These are phyloP conservation scores for Aspergillus quadricinctus DNA, from an alignment of 2,329 filamentous ascomycete genomes.

Conservation along the genomic window DNA sequence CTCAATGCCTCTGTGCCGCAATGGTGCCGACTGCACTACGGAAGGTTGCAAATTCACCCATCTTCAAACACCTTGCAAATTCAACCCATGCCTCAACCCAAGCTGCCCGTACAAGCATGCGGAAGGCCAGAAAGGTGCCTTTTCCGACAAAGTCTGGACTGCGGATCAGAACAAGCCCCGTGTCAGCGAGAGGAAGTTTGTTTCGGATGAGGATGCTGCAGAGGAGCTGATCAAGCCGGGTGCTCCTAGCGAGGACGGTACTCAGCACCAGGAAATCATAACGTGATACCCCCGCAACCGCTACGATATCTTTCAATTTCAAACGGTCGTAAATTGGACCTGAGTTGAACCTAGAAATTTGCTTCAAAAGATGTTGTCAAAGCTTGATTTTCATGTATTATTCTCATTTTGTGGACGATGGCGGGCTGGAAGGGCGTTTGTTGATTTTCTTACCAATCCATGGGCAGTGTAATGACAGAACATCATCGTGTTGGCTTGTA, in stretches of 20 bases:
- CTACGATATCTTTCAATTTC: not conserved
- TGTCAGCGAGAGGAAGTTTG: constrained; percentile 84
- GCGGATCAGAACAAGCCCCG: constrained; percentile 59
- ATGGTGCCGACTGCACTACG: constrained; percentile 80
- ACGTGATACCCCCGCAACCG: constrained; percentile 18
- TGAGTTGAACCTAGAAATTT: not conserved
- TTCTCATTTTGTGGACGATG: constrained; percentile 16
- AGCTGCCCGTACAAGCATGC: constrained; percentile 84
- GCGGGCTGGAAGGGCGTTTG: constrained; percentile 26
- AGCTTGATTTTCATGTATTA: constrained; percentile 23
- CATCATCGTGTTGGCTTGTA: constrained; percentile 16
- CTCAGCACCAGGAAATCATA: constrained; percentile 28
- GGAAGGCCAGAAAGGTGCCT: constrained; percentile 80
- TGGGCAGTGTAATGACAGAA: constrained; percentile 12
- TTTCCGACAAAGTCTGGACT: constrained; percentile 89
- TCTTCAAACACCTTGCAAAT: constrained; percentile 78
- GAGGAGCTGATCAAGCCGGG: constrained; percentile 71
- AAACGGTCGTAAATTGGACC: not conserved
- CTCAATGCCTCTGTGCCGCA: constrained; percentile 79
- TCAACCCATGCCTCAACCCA: constrained; percentile 86
- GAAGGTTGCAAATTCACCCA: constrained; percentile 88
- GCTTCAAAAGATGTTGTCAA: not conserved
- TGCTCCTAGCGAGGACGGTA: constrained; percentile 19
- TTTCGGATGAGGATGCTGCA: constrained; percentile 57
- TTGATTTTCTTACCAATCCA: constrained; percentile 7